These are phyloP conservation scores for Phylloporus sp. DNA, from an alignment of 768 basidiomycete species.

Conservation along the genomic window DNA sequence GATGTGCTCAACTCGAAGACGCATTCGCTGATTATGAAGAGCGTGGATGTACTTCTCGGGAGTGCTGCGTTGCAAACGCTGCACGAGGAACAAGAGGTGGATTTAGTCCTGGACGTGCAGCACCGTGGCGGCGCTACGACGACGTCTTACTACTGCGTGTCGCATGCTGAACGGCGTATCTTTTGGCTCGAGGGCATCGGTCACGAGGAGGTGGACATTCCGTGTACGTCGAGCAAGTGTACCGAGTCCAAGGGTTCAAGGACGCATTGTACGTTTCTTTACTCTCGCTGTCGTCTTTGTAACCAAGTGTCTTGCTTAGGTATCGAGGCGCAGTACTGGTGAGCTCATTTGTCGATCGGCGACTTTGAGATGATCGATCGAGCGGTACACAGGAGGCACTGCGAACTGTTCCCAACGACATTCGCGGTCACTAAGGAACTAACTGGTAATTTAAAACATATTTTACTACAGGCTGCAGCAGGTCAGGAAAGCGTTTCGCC, in stretches of 20 bases:
- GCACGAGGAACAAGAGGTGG: constrained; percentile 10
- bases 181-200: constrained; percentile 28
- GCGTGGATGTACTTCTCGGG: constrained; percentile 3
- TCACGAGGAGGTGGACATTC: constrained; percentile 16
- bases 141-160: constrained; percentile 26
- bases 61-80: constrained; percentile 3
- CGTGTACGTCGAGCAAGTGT: constrained; percentile 24
- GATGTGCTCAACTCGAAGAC: constrained; percentile 4
- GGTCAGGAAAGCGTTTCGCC: constrained; percentile 5
- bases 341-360: not conserved
- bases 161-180: constrained; percentile 24
- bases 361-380: not conserved
- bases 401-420: constrained; percentile 28
- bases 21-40: constrained; percentile 11
- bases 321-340: constrained; percentile 30
- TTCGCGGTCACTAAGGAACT: constrained; percentile 17
- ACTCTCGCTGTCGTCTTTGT: not conserved
- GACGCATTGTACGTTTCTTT: constrained; percentile 22
- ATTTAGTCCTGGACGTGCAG: constrained; percentile 17
- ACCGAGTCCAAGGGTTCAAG: constrained; percentile 1
- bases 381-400: constrained; percentile 22
- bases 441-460: constrained; percentile 18
- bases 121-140: not conserved
- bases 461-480: constrained; percentile 29
- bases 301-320: constrained; percentile 15